A percentile compares a stretch with the other conserved stretches of the same genome.
Evolutionary conservation across 2,329 filamentous ascomycete genomes (phyloP).

Genomic region (Colletotrichum lindemuthianum): DNA sequence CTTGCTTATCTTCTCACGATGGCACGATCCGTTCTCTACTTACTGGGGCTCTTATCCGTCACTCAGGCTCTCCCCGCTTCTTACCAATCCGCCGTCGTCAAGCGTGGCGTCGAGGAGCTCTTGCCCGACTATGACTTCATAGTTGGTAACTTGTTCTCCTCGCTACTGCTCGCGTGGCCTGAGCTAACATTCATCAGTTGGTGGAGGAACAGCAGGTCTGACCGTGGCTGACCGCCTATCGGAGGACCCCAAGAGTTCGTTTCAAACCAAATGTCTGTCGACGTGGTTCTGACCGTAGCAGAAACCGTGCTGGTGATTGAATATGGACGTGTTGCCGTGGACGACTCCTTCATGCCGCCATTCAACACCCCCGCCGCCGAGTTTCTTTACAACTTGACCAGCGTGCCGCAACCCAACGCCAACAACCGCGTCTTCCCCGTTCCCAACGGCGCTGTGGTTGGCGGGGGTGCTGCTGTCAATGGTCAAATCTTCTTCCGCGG

Average conservation of each 20-base stretch:
- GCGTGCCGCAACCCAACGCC: slow-evolving; percentile 41
- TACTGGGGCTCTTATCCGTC: background rate
- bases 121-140: slow-evolving; percentile 5
- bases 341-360: slow-evolving; percentile 39
- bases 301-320: slow-evolving; percentile 42
- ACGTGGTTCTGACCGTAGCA: background rate
- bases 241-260: slow-evolving; percentile 42
- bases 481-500: slow-evolving; percentile 44
- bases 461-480: slow-evolving; percentile 45
- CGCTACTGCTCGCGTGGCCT: no score
- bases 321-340: slow-evolving; percentile 43
- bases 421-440: slow-evolving; percentile 38
- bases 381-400: slow-evolving; percentile 35
- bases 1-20: background rate
- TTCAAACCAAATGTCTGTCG: background rate
- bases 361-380: slow-evolving; percentile 36
- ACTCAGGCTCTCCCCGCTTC: slow-evolving; percentile 3
- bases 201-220: slow-evolving; percentile 49
- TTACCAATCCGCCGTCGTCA: background rate
- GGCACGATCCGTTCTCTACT: accelerated
- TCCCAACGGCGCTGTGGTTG: slow-evolving; percentile 41
- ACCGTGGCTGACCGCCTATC: slow-evolving; percentile 49
- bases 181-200: slow-evolving; percentile 29
- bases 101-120: background rate
- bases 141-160: background rate